A percentile compares a stretch with the other conserved stretches of the same genome.
phyloP scores from a whole-genome alignment of 768 basidiomycete species.

The Chalciporus piperatus region DNA sequence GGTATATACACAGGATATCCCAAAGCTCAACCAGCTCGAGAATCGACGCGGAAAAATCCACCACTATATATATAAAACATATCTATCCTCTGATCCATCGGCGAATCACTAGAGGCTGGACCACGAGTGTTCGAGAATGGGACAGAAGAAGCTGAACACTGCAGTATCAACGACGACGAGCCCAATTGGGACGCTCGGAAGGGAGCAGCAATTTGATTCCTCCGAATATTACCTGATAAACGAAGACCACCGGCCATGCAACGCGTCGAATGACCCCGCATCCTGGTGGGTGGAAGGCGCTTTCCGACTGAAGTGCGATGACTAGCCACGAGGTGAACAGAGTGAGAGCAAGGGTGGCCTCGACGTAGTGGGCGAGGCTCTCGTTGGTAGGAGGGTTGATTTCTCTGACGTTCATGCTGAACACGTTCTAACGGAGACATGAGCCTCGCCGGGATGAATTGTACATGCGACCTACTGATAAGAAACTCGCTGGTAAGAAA shows the following conservation, averaged over 20 bases:
- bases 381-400: constrained; percentile 23
- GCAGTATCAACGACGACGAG: too few relatives aligned
- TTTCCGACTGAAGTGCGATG: constrained; percentile 45
- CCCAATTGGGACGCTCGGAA: neutral
- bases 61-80: too few relatives aligned
- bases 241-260: constrained; percentile 22
- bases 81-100: too few relatives aligned
- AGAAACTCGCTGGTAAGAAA: constrained; percentile 54
- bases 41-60: too few relatives aligned
- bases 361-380: constrained; percentile 38
- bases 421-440: constrained; percentile 28
- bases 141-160: neutral
- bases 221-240: constrained; percentile 1
- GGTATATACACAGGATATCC: neutral
- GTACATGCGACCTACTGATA: constrained; percentile 21
- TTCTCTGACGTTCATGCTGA: constrained; percentile 32
- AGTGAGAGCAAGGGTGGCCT: constrained; percentile 46
- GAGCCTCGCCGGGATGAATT: neutral
- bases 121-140: neutral
- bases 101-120: too few relatives aligned
- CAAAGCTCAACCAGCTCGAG: too few relatives aligned
- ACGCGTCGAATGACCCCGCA: constrained; percentile 3
- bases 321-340: constrained; percentile 53
- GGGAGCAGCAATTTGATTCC: neutral
- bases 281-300: constrained; percentile 8